Conservation (phyloP, 1,284 basidiomycete genomes). For the Mycena sp. region DNA sequence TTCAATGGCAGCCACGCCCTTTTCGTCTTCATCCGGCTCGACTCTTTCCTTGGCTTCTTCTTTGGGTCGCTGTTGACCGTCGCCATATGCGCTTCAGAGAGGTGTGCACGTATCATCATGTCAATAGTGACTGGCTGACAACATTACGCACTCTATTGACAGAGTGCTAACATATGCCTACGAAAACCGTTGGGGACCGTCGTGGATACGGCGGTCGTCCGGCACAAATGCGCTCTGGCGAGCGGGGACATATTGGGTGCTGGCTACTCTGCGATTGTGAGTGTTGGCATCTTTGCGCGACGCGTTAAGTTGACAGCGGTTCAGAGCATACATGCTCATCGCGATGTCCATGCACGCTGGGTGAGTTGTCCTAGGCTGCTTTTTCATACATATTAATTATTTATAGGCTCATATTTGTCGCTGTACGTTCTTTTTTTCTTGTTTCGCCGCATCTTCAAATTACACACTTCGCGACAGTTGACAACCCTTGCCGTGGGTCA, state of each 20-base stretch:
- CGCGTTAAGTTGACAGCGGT: neutral
- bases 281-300: conserved; percentile 34
- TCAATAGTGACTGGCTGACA: neutral
- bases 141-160: neutral
- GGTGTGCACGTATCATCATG: conserved; percentile 54
- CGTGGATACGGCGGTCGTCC: conserved; percentile 49
- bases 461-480: conserved; percentile 46
- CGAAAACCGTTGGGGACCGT: conserved; percentile 57
- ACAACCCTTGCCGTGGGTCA: conserved; percentile 64
- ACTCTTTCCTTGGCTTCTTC: conserved; percentile 58
- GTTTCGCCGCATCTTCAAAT: neutral
- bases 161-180: conserved; percentile 63
- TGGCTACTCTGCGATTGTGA: conserved; percentile 67
- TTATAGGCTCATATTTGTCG: conserved; percentile 61
- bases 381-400: neutral
- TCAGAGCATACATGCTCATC: conserved; percentile 74
- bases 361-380: conserved; percentile 51
- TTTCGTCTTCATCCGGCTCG: conserved; percentile 58
- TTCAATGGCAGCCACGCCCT: conserved; percentile 68
- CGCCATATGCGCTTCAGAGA: conserved; percentile 63
- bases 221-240: conserved; percentile 60
- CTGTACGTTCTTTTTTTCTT: conserved; percentile 48
- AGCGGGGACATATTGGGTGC: conserved; percentile 60
- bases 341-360: conserved; percentile 74
- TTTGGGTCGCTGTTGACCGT: conserved; percentile 56